These are phyloP conservation scores for Apiospora saccharicola DNA, from an alignment of 2,329 filamentous ascomycete genomes.

Conservation along the genomic window DNA sequence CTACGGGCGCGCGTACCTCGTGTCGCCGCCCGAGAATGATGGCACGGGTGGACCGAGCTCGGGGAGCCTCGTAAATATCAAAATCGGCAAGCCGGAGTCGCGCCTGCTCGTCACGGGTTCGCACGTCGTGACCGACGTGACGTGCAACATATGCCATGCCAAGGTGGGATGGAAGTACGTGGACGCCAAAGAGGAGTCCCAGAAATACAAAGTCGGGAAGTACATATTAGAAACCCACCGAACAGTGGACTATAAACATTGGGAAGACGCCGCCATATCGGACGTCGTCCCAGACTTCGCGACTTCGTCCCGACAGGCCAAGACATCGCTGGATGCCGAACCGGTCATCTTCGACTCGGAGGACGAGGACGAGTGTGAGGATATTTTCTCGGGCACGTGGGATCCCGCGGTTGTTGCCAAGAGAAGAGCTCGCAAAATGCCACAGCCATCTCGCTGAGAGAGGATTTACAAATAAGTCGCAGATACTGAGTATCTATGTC, in stretches of 20 bases:
- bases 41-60: slow-evolving; percentile 26
- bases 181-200: slow-evolving; percentile 64
- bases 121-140: slow-evolving; percentile 71
- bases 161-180: slow-evolving; percentile 75
- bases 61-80: slow-evolving; percentile 59
- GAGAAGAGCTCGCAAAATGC: slow-evolving; percentile 51
- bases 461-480: background rate
- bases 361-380: slow-evolving; percentile 72
- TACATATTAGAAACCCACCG: slow-evolving; percentile 71
- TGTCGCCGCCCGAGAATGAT: slow-evolving; percentile 49
- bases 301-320: slow-evolving; percentile 27
- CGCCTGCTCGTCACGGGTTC: slow-evolving; percentile 67
- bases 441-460: background rate
- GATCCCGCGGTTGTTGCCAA: slow-evolving; percentile 59
- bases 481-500: background rate
- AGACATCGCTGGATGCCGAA: slow-evolving; percentile 30
- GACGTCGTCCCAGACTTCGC: slow-evolving; percentile 35
- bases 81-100: slow-evolving; percentile 60
- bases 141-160: slow-evolving; percentile 61
- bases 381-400: slow-evolving; percentile 70
- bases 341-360: slow-evolving; percentile 66
- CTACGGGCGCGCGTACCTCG: slow-evolving; percentile 69
- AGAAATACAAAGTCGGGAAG: slow-evolving; percentile 74
- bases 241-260: slow-evolving; percentile 59
- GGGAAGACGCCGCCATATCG: slow-evolving; percentile 55